Conservation (phyloP, 345 rosid genomes). For the Nasturtium officinale region DNA sequence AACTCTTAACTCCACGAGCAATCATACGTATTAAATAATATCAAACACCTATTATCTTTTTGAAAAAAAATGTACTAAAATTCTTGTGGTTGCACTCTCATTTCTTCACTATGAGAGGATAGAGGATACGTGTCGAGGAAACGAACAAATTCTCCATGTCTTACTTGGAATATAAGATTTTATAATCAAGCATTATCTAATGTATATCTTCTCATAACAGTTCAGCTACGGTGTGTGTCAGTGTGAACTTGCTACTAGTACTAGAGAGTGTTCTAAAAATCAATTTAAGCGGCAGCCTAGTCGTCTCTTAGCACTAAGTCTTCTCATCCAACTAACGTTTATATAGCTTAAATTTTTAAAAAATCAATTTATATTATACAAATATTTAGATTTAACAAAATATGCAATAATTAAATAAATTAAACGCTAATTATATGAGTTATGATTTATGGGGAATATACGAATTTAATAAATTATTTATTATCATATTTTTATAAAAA, state of each 20-base stretch:
- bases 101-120: constrained; percentile 26
- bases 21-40: background rate
- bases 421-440: too few species aligned
- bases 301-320: too few species aligned
- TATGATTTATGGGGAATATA: too few species aligned
- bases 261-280: too few species aligned
- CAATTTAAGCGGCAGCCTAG: too few species aligned
- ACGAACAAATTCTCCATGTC: background rate
- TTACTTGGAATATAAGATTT: background rate
- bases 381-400: too few species aligned
- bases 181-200: constrained; percentile 16
- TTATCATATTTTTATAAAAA: too few species aligned
- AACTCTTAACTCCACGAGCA: background rate
- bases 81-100: constrained; percentile 23
- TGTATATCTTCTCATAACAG: background rate
- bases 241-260: background rate
- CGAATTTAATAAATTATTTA: too few species aligned
- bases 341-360: too few species aligned
- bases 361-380: too few species aligned
- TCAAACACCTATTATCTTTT: background rate
- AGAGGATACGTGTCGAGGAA: constrained; percentile 26
- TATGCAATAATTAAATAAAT: too few species aligned
- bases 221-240: constrained; percentile 17
- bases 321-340: too few species aligned
- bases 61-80: background rate